Percentiles rank a stretch among this genome's conserved stretches.
Conservation (phyloP, 352 stramenopile species). For the Phytophthora idaei region DNA sequence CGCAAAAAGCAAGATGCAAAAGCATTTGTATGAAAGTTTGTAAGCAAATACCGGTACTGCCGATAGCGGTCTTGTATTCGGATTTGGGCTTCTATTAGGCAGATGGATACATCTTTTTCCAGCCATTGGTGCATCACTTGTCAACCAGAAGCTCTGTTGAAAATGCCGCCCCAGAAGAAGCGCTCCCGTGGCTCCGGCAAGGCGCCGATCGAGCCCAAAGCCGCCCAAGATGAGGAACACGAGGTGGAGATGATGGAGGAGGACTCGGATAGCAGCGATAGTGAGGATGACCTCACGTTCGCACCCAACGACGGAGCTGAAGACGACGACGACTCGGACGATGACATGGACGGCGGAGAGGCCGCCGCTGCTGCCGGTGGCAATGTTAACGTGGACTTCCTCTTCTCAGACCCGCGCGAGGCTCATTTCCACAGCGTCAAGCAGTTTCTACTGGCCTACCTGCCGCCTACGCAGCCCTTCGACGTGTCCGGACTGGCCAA, state of each 20-base stretch:
- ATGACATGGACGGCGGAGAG: constrained; percentile 65
- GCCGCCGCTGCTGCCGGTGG: constrained; percentile 28
- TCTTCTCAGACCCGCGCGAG: constrained; percentile 84
- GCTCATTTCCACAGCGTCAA: constrained; percentile 88
- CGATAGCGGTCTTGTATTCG: not conserved
- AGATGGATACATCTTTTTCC: constrained; percentile 11
- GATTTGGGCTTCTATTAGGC: constrained; percentile 1
- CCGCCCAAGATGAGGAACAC: constrained; percentile 14
- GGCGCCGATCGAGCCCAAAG: constrained; percentile 22
- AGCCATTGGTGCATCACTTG: constrained; percentile 11
- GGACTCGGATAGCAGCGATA: constrained; percentile 50
- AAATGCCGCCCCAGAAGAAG: constrained; percentile 47
- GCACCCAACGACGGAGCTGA: constrained; percentile 34
- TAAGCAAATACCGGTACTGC: constrained; percentile 7
- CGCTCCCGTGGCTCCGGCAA: constrained; percentile 33
- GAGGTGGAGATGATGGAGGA: constrained; percentile 63
- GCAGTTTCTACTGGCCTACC: constrained; percentile 78
- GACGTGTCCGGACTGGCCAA: constrained; percentile 83
- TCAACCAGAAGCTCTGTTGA: constrained; percentile 14
- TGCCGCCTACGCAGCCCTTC: constrained; percentile 79
- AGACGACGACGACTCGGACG: constrained; percentile 62
- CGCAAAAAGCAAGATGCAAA: not conserved
- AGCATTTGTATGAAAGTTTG: constrained; percentile 1
- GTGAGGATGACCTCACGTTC: constrained; percentile 72
- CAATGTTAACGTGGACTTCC: constrained; percentile 80